Base-by-base conservation (phyloP, 2,329 filamentous ascomycete genomes). In the Lecanicillium sp. region DNA sequence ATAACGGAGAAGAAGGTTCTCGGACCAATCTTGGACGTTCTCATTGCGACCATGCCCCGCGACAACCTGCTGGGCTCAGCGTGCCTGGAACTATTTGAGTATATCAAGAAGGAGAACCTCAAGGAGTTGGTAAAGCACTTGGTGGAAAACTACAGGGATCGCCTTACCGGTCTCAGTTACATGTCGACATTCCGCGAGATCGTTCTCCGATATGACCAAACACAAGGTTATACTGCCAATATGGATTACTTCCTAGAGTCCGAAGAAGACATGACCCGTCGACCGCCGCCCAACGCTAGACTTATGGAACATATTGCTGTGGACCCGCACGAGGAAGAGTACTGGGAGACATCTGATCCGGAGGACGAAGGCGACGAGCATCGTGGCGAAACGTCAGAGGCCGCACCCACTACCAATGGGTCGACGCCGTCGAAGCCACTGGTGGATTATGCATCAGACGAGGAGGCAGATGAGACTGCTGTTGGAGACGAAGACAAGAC, bases 11-110 rank as follows among this genome's bases (percentile, higher is more conserved):
- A 89, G 56, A 78, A 81, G 43, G 78, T 92, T 0, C 80, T 97
- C 43, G 85, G 84, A 29, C 84, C 88, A 1, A 85, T 97, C 25
- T 69, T 98, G 12, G 79, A 92, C 48, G 81, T 96, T 28, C 74
- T 97, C 25, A 75, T 84, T 40, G 78, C 85, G 48, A 92, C 87
- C 0, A 84, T 96, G 76, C 87, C 89, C 1, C 79, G 88, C 30
- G 90, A 98, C 59, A 97, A 96, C 50, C 71, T 98, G 3, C 72
- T 97, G 22, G 94, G 92, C 59, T 97, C 90, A 1, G 90, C 89
- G 8, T 95, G 87, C 51, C 71, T 97, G 9, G 92, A 98, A 54
- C 76, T 98, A 31, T 97, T 98, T 48, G 88, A 94, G 53, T 88
- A 83, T 53, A 85, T 97, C 52, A 87, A 82, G 56, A 80, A 81